phyloP scores from a whole-genome alignment of 192 early-diverging fungal species.

The Thoreauomyces humboldtii region DNA sequence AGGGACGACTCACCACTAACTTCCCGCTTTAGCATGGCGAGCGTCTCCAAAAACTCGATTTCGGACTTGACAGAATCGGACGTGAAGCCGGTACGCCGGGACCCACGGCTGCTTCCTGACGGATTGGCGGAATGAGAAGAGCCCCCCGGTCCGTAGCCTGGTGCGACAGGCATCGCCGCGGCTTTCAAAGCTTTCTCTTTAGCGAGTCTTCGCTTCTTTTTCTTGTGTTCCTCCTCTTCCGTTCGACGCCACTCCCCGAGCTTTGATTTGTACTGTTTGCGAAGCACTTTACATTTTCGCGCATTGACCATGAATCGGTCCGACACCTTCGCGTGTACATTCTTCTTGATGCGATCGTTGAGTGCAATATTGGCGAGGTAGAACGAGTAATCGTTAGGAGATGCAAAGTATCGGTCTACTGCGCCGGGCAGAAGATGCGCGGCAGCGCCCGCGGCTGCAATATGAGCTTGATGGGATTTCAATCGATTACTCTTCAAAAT shows the following conservation, averaged over 20 bases:
- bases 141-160: not conserved
- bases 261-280: not conserved
- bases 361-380: not conserved
- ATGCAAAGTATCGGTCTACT: not conserved
- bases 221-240: conserved; percentile 1
- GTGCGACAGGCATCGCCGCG: no score
- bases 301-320: not conserved
- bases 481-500: conserved; percentile 9
- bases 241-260: conserved; percentile 6
- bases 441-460: not conserved
- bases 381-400: not conserved
- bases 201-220: conserved; percentile 3
- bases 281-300: not conserved
- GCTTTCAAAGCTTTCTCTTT: no score
- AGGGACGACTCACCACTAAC: no score
- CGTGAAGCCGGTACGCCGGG: conserved; percentile 26
- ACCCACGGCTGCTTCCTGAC: not conserved
- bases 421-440: not conserved
- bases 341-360: not conserved
- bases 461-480: not conserved
- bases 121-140: not conserved
- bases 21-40: conserved; percentile 39
- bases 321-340: not conserved
- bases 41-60: conserved; percentile 45
- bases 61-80: conserved; percentile 52